Evolutionary conservation across 2,329 filamentous ascomycete genomes (phyloP).

Genomic region (Calonectria multiphialidica): DNA sequence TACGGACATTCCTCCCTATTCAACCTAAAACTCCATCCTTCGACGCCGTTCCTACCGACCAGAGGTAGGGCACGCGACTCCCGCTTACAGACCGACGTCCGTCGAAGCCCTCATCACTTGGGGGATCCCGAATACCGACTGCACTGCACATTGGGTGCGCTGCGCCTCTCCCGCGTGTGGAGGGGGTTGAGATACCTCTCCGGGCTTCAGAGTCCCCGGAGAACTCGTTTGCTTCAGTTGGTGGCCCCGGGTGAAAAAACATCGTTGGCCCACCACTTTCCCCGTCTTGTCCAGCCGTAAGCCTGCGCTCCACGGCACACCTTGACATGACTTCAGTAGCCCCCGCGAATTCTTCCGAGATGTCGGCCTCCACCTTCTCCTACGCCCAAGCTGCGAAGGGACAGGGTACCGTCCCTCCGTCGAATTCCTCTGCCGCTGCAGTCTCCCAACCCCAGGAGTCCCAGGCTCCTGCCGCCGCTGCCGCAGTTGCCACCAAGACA

Average conservation of each 20-base stretch:
- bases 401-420: slow-evolving; percentile 59
- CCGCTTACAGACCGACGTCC: slow-evolving; percentile 19
- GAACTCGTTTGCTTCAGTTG: slow-evolving; percentile 31
- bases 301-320: slow-evolving; percentile 32
- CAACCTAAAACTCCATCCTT: slow-evolving; percentile 6
- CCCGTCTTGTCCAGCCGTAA: slow-evolving; percentile 32
- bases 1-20: slow-evolving; percentile 25
- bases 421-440: slow-evolving; percentile 42
- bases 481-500: slow-evolving; percentile 41
- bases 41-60: slow-evolving; percentile 22
- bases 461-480: slow-evolving; percentile 43
- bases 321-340: slow-evolving; percentile 46
- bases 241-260: slow-evolving; percentile 36
- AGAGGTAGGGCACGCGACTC: slow-evolving; percentile 27
- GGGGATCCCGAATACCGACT: slow-evolving; percentile 35
- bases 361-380: slow-evolving; percentile 79
- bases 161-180: slow-evolving; percentile 38
- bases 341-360: slow-evolving; percentile 50
- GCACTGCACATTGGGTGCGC: slow-evolving; percentile 39
- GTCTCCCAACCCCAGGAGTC: slow-evolving; percentile 41
- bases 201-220: slow-evolving; percentile 32
- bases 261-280: slow-evolving; percentile 32
- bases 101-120: slow-evolving; percentile 37
- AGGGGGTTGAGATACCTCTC: slow-evolving; percentile 43
- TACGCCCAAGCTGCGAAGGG: slow-evolving; percentile 97